These are phyloP conservation scores for Sphenostylis stenocarpa DNA, from an alignment of 306 rosid species.

Conservation along the genomic window DNA sequence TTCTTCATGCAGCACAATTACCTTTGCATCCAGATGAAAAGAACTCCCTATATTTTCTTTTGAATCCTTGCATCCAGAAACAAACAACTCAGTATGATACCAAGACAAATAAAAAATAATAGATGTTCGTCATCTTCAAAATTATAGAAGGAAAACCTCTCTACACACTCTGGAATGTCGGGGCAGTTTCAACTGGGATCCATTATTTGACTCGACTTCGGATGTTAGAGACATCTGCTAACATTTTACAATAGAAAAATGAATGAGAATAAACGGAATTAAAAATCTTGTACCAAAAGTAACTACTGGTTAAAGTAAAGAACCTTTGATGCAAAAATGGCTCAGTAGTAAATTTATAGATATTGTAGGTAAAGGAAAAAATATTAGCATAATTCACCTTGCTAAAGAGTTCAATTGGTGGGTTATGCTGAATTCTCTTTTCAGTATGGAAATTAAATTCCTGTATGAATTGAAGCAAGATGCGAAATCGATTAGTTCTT, in stretches of 20 bases:
- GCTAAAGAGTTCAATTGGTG: conserved; percentile 83
- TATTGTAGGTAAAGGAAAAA: background rate
- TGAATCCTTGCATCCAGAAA: conserved; percentile 75
- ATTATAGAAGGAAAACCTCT: conserved; percentile 61
- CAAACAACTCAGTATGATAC: conserved; percentile 46
- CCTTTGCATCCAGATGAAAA: conserved; percentile 64
- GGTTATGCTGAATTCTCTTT: conserved; percentile 64
- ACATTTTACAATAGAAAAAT: conserved; percentile 35
- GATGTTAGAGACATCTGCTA: conserved; percentile 72
- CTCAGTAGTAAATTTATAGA: background rate
- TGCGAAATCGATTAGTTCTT: conserved; percentile 4
- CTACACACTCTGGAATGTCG: conserved; percentile 38
- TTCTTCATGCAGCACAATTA: conserved; percentile 33
- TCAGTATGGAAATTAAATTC: conserved; percentile 77
- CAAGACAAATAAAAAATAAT: conserved; percentile 8
- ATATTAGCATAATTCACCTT: conserved; percentile 52
- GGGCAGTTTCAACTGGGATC: conserved; percentile 45
- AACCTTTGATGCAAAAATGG: background rate
- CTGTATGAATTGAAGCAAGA: conserved; percentile 50
- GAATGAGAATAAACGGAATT: background rate
- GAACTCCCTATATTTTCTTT: conserved; percentile 79
- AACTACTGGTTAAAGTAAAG: background rate
- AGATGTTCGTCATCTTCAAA: conserved; percentile 25
- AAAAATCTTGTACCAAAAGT: conserved; percentile 10
- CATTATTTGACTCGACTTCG: conserved; percentile 52